Evolutionary conservation across 1,284 basidiomycete genomes (phyloP), one percentile per base, ranked within the genome.

Genomic region (Malassezia japonica): DNA sequence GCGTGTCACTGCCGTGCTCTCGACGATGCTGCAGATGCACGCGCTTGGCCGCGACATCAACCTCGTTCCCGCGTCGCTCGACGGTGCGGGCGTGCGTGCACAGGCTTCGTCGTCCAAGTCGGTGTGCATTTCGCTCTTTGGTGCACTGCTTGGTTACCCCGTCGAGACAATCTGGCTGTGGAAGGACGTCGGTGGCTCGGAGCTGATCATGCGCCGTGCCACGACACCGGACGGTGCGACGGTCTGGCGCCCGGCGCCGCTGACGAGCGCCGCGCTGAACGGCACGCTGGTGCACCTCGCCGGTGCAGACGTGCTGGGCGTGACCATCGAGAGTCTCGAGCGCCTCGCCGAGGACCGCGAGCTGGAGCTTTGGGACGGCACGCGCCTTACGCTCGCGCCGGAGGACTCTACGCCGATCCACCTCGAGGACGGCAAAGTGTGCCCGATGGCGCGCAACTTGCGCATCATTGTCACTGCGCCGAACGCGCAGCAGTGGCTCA

Each of bases 241-340:
- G 1, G 63, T 64, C 1, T 74, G 70, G 67, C 64, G 67, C 50
- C 64, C 69, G 2, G 64, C 65, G 24, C 61, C 67, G 8, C 54
- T 75, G 3, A 59, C 65, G 4, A 41, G 51, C 6, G 71, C 67
- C n/a, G 68, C 71, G n/a, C 57, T 65, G 48, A 55, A 62, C n/a
- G 74, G 72, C 21, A 61, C 61, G 28, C 57, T 75, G 7, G 67
- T 75, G 24, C 72, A 74, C 44, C 59, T 75, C n/a, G 70, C 73
- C 7, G 73, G 74, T 4, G 61, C 74, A 28, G 74, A 75, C 37
- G 68, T 74, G 13, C 57, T 75, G 8, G 74, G 73, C 2, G 54
- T 72, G 5, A 75, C 72, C 7, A 52, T 73, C 10, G 64, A 64
- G 16, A 62, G 59, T 37, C 44, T 75, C 3, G 46, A 62, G 0